These are phyloP conservation scores for Saccharomyces hybrid DNA, from an alignment of 1,139 yeast species.

Conservation along the genomic window DNA sequence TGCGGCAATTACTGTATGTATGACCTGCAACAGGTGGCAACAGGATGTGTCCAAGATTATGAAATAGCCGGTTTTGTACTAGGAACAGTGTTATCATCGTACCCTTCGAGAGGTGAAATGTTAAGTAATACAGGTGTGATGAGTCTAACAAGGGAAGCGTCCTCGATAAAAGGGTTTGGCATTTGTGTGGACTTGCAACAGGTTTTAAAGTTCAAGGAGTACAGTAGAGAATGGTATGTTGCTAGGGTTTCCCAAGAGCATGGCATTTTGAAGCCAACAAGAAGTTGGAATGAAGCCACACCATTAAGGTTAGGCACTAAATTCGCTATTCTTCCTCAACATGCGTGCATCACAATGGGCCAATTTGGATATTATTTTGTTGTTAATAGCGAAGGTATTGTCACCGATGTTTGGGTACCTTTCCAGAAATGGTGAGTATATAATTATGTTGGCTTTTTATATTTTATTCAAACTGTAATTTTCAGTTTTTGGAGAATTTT, in stretches of 20 bases:
- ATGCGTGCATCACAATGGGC: conserved; percentile 35
- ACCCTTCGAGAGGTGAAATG: conserved; percentile 50
- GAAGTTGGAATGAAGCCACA: conserved; percentile 23
- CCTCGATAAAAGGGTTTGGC: conserved; percentile 46
- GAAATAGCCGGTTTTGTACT: conserved; percentile 51
- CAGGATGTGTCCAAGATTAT: conserved; percentile 45
- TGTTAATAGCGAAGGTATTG: too few species aligned
- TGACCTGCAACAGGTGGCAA: conserved; percentile 68
- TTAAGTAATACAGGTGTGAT: conserved; percentile 68
- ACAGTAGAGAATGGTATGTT: conserved; percentile 40
- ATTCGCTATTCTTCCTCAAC: conserved; percentile 59
- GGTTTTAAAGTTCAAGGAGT: conserved; percentile 4
- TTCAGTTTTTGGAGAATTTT: too few species aligned
- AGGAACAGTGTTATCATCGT: conserved; percentile 58
- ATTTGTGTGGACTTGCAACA: conserved; percentile 21
- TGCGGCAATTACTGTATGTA: conserved; percentile 77
- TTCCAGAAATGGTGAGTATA: too few species aligned
- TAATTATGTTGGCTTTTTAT: too few species aligned
- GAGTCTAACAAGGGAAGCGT: conserved; percentile 57
- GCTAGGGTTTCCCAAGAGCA: conserved; percentile 60
- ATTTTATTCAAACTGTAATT: too few species aligned
- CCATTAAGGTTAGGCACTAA: conserved; percentile 43
- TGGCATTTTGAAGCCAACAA: conserved; percentile 45
- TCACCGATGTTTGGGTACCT: too few species aligned
- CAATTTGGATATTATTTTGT: too few species aligned